These are phyloP conservation scores for Calocera cornea DNA, from an alignment of 768 basidiomycete species.

Conservation along the genomic window DNA sequence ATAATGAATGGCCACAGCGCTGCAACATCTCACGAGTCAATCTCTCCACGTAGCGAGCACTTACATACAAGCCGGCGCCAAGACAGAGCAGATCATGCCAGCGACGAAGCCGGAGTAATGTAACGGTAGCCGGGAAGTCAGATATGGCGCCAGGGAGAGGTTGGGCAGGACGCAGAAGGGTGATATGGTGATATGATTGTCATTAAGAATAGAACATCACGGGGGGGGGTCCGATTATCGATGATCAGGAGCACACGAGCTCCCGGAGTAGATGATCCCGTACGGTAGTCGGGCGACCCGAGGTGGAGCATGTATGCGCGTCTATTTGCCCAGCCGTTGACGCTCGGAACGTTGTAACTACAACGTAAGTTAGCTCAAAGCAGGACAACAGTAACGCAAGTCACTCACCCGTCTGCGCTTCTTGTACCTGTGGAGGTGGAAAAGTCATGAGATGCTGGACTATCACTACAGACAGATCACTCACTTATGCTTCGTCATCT, in stretches of 20 bases:
- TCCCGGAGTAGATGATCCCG: neutral
- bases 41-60: neutral
- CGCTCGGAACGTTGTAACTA: conserved; percentile 21
- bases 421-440: conserved; percentile 45
- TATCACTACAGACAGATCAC: conserved; percentile 60
- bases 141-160: no score
- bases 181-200: neutral
- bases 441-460: conserved; percentile 32
- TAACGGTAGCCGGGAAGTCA: no score
- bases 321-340: conserved; percentile 19
- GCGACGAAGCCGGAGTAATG: no score
- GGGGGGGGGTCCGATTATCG: neutral
- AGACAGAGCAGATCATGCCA: neutral
- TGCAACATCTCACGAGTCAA: neutral
- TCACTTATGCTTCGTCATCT: conserved; percentile 43
- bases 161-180: no score
- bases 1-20: neutral
- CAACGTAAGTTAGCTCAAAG: conserved; percentile 5
- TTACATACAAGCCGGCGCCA: neutral
- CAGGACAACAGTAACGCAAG: neutral
- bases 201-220: neutral
- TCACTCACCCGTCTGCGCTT: conserved; percentile 71
- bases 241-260: neutral
- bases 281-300: neutral
- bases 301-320: neutral